Conservation (phyloP, 129 eudicot genomes). For the Escallonia rubra region DNA sequence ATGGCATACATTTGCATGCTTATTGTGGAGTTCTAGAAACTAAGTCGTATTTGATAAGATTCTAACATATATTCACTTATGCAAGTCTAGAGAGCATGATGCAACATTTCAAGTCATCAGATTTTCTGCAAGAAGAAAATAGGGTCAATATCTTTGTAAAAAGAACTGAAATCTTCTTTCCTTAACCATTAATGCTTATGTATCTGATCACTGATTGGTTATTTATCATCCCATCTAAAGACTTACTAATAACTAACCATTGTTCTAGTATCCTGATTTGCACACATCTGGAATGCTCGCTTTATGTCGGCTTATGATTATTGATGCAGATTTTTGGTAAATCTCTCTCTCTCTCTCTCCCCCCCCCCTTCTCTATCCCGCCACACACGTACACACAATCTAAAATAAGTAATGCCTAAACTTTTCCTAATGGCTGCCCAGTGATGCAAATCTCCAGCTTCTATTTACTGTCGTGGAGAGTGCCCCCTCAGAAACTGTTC, state of each 20-base stretch:
- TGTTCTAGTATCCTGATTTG: conserved; percentile 69
- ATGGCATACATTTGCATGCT: not conserved
- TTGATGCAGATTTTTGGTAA: conserved; percentile 91
- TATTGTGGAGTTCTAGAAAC: not conserved
- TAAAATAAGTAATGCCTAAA: too few relatives aligned
- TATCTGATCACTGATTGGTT: not conserved
- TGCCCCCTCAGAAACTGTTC: conserved; percentile 90
- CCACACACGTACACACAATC: too few relatives aligned
- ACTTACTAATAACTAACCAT: too few relatives aligned
- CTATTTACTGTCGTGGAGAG: conserved; percentile 93
- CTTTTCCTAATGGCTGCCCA: conserved; percentile 19
- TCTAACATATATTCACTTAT: not conserved
- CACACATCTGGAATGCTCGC: conserved; percentile 99
- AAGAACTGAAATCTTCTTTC: too few relatives aligned
- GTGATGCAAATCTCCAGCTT: conserved; percentile 92
- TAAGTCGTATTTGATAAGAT: not conserved
- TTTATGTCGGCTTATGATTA: conserved; percentile 81
- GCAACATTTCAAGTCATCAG: not conserved
- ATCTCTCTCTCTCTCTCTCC: not conserved
- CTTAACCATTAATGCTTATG: too few relatives aligned
- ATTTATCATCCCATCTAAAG: too few relatives aligned
- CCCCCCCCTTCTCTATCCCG: not conserved
- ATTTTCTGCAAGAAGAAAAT: not conserved
- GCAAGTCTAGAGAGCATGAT: not conserved
- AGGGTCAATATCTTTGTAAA: too few relatives aligned